Evolutionary conservation across 306 rosid genomes (phyloP), one percentile per base, ranked within the genome.

Genomic region (Quercus berberidifolia): DNA sequence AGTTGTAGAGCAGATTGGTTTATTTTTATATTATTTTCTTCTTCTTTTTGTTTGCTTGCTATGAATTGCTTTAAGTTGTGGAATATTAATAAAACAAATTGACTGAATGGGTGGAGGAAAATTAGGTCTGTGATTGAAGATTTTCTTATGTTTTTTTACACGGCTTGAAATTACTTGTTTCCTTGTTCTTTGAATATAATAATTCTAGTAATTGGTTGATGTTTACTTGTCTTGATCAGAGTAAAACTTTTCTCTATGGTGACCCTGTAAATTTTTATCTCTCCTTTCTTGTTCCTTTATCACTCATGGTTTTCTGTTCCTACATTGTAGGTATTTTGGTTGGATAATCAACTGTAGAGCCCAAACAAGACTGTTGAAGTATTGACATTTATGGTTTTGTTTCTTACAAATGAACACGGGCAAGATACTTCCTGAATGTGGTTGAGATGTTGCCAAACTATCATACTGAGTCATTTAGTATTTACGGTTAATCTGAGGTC

Each of bases 291-390:
- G 46, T 49, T 62, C 12, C 20, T 26, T 41, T 58, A 2, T 68
- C 28, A 30, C 84, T 74, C 57, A 80, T 76, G 69, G 38, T 67
- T 76, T 28, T 23, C 25, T 41, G 2, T 57, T 55, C 33, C 38
- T 73, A 21, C 6, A 14, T 46, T 83, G 68, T 67, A 91, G 97
- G 84, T 74, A 74, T 75, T 63, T 73, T 46, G 81, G 64, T 78
- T 70, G 73, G 68, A 69, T 56, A 31, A 17, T 73, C 58, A 67
- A 83, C 71, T 55, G 41, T 81, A 43, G 77, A 76, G 80, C 55
- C 26, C 58, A 64, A 38, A 64, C 70, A 69, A 80, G 11, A 76
- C 28, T 64, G 55, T 81, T 55, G 85, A 75, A 62, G 74, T 54
- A 26, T 63, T 78, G 23, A 9, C 31, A 30, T 15, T 17, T 73